Percentiles rank a stretch among this genome's conserved stretches.
Conservation (phyloP, 2,329 filamentous ascomycete species). For the Colletotrichum shisoi region DNA sequence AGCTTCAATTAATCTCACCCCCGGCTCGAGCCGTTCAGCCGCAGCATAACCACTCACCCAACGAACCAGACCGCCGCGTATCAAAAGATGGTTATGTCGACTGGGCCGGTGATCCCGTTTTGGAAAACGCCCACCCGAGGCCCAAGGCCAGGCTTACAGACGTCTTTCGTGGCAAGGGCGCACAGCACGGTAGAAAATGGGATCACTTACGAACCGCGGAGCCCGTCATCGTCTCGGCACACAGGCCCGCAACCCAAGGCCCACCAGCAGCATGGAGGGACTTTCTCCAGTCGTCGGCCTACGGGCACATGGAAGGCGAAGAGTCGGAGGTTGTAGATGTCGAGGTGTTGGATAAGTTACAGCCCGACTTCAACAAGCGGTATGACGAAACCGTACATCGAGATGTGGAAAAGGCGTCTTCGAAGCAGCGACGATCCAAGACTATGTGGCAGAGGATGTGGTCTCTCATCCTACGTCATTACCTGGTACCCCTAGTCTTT, state of each 20-base stretch:
- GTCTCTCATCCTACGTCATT: slow-evolving; percentile 76
- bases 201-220: slow-evolving; percentile 67
- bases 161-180: slow-evolving; percentile 57
- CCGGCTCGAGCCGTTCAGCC: slow-evolving; percentile 52
- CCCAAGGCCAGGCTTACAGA: slow-evolving; percentile 53
- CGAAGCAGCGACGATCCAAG: slow-evolving; percentile 44
- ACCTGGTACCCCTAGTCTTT: slow-evolving; percentile 84
- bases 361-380: slow-evolving; percentile 57
- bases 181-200: slow-evolving; percentile 63
- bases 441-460: slow-evolving; percentile 66
- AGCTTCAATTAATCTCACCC: slow-evolving; percentile 51
- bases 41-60: slow-evolving; percentile 55
- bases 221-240: slow-evolving; percentile 65
- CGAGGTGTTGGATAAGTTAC: slow-evolving; percentile 55
- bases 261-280: slow-evolving; percentile 59
- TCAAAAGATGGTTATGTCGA: slow-evolving; percentile 60
- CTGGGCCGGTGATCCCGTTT: slow-evolving; percentile 49
- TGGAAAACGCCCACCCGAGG: slow-evolving; percentile 48
- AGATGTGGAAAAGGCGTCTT: slow-evolving; percentile 42
- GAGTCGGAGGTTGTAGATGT: slow-evolving; percentile 58
- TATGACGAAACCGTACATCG: slow-evolving; percentile 47
- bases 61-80: slow-evolving; percentile 52
- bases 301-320: slow-evolving; percentile 58
- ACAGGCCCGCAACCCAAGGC: slow-evolving; percentile 52
- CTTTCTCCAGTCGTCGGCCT: slow-evolving; percentile 63